Evolutionary conservation across 2,329 filamentous ascomycete genomes (phyloP).

Genomic region (Colletotrichum chrysophilum): DNA sequence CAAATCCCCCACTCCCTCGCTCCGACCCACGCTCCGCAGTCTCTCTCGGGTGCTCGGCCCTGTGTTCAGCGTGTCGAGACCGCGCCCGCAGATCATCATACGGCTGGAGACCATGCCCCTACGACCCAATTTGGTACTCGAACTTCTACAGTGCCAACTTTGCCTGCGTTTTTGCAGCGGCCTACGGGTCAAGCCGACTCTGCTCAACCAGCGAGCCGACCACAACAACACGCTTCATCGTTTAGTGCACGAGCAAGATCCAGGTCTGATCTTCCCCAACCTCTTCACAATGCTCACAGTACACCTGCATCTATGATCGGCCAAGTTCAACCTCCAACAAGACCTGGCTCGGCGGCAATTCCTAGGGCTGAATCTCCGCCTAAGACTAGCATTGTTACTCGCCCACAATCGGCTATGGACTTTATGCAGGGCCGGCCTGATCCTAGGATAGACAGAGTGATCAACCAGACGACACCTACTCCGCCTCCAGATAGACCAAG

Average conservation of each 20-base stretch:
- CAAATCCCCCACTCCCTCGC: not conserved
- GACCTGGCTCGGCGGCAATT: not conserved
- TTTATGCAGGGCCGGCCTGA: not conserved
- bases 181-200: not conserved
- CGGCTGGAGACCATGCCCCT: not conserved
- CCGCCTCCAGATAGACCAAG: not conserved
- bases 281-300: not conserved
- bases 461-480: not conserved
- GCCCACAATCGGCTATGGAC: not conserved
- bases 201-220: not conserved
- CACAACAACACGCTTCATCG: not conserved
- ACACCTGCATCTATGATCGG: not conserved
- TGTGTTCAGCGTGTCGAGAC: conserved; percentile 4
- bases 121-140: accelerated
- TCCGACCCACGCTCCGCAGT: not conserved
- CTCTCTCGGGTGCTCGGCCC: not conserved
- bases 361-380: not conserved
- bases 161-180: not conserved
- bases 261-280: not conserved
- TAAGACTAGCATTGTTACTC: not conserved
- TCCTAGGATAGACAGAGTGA: not conserved
- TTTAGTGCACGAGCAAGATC: not conserved
- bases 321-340: not conserved
- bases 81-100: not conserved
- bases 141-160: not conserved